A percentile compares a stretch with the other conserved stretches of the same genome.
Conservation (phyloP, 306 rosid species). For the Hylodesmum podocarpum region DNA sequence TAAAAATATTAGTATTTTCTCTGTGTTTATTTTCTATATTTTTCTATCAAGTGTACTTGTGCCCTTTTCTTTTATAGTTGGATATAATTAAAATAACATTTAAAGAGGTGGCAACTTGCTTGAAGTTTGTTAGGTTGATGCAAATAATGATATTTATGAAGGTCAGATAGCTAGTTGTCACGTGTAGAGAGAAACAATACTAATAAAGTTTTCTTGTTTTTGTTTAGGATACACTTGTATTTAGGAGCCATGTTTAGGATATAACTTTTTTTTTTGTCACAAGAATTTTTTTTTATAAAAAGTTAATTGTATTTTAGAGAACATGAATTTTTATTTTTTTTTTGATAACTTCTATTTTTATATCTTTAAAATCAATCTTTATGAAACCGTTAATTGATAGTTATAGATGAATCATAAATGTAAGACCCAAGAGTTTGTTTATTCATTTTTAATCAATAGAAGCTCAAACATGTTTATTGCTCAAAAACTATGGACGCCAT, state of each 20-base stretch:
- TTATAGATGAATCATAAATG: neutral
- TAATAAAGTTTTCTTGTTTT: neutral
- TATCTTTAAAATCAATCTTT: too few relatives aligned
- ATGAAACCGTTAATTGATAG: neutral
- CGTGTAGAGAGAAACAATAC: neutral
- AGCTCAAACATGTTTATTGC: too few relatives aligned
- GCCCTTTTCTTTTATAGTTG: neutral
- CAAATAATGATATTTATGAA: slow-evolving; percentile 24
- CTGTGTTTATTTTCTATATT: too few relatives aligned
- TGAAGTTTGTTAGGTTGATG: slow-evolving; percentile 20
- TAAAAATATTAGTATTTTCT: too few relatives aligned
- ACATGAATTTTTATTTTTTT: too few relatives aligned
- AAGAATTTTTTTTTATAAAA: neutral
- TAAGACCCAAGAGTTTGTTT: slow-evolving; percentile 4
- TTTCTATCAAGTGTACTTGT: neutral
- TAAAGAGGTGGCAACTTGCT: slow-evolving; percentile 8
- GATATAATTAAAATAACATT: neutral
- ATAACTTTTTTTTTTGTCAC: neutral
- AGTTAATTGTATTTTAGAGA: too few relatives aligned
- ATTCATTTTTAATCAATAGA: neutral
- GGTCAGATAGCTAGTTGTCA: slow-evolving; percentile 26
- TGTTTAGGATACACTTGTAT: neutral
- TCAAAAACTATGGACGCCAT: too few relatives aligned
- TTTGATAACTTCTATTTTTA: neutral
- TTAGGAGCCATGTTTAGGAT: neutral